Conservation (phyloP, 2,329 filamentous ascomycete species). For the Alternaria arborescens region DNA sequence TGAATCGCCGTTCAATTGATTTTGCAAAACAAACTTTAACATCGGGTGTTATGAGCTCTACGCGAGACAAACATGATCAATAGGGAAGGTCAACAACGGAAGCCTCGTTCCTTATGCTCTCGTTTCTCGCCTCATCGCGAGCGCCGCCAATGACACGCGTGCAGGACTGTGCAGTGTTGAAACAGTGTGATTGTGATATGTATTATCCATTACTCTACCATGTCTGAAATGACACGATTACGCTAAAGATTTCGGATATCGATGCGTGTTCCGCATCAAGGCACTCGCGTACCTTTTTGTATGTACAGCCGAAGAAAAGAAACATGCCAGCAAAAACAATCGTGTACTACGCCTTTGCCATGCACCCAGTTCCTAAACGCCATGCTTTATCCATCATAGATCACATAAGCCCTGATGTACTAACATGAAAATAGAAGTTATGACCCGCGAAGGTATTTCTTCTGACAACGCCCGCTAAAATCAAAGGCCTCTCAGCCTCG, state of each 20-base stretch:
- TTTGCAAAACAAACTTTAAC: slow-evolving; percentile 16
- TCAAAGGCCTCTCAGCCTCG: slow-evolving; percentile 8
- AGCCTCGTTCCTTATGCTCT: background rate
- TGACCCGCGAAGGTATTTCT: slow-evolving; percentile 37
- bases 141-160: slow-evolving; percentile 3
- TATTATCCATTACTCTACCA: slow-evolving; percentile 15
- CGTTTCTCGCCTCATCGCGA: slow-evolving; percentile 6
- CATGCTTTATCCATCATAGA: slow-evolving; percentile 24
- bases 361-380: slow-evolving; percentile 33
- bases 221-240: slow-evolving; percentile 15
- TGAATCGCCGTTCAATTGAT: slow-evolving; percentile 14
- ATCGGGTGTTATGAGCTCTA: slow-evolving; percentile 1
- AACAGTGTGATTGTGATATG: slow-evolving; percentile 8
- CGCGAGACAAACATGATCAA: slow-evolving; percentile 1
- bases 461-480: slow-evolving; percentile 40
- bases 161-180: background rate
- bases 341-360: slow-evolving; percentile 26
- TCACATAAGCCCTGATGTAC: slow-evolving; percentile 32
- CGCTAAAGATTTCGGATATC: slow-evolving; percentile 17
- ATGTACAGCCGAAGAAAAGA: slow-evolving; percentile 17
- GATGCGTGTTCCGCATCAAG: slow-evolving; percentile 10
- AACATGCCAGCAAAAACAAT: slow-evolving; percentile 20
- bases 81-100: slow-evolving; percentile 3
- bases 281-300: slow-evolving; percentile 11
- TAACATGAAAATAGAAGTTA: slow-evolving; percentile 35